Conservation (phyloP, 805 yeast species). For the Ogataea polymorpha region DNA sequence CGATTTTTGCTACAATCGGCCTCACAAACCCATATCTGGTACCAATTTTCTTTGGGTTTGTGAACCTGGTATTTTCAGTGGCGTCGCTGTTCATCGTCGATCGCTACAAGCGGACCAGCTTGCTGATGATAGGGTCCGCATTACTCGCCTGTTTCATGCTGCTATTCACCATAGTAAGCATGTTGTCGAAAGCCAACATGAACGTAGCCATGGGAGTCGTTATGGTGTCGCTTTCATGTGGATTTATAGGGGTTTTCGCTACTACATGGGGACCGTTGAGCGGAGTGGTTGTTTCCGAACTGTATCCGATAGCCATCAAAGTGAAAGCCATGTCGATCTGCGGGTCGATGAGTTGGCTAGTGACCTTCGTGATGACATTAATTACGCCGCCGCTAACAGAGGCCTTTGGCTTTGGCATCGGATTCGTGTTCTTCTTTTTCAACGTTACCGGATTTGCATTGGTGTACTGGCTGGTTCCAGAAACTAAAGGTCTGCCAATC, state of each 20-base stretch:
- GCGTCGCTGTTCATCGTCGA: slow-evolving; percentile 48
- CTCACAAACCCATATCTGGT: slow-evolving; percentile 52
- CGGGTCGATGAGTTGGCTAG: slow-evolving; percentile 60
- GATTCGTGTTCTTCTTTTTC: slow-evolving; percentile 48
- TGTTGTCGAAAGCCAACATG: slow-evolving; percentile 36
- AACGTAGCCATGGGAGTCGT: slow-evolving; percentile 44
- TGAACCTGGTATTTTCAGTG: slow-evolving; percentile 52
- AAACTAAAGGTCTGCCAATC: slow-evolving; percentile 27
- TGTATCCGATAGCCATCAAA: slow-evolving; percentile 61
- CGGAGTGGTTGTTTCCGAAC: slow-evolving; percentile 61
- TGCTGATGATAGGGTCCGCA: slow-evolving; percentile 47
- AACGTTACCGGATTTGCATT: slow-evolving; percentile 23
- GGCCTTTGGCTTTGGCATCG: slow-evolving; percentile 61
- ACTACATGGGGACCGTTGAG: slow-evolving; percentile 74
- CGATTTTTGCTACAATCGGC: slow-evolving; percentile 51
- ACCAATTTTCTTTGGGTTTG: slow-evolving; percentile 51
- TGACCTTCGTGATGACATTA: slow-evolving; percentile 61
- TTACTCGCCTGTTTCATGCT: slow-evolving; percentile 52
- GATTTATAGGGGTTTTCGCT: slow-evolving; percentile 63
- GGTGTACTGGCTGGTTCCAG: slow-evolving; percentile 32
- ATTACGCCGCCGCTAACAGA: slow-evolving; percentile 65
- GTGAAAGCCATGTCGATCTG: slow-evolving; percentile 54
- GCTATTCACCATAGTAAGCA: slow-evolving; percentile 55
- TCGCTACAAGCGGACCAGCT: slow-evolving; percentile 42
- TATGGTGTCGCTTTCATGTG: slow-evolving; percentile 54